These are phyloP conservation scores for Solanum appendiculatum DNA, from an alignment of 257 asterid species.

Conservation along the genomic window DNA sequence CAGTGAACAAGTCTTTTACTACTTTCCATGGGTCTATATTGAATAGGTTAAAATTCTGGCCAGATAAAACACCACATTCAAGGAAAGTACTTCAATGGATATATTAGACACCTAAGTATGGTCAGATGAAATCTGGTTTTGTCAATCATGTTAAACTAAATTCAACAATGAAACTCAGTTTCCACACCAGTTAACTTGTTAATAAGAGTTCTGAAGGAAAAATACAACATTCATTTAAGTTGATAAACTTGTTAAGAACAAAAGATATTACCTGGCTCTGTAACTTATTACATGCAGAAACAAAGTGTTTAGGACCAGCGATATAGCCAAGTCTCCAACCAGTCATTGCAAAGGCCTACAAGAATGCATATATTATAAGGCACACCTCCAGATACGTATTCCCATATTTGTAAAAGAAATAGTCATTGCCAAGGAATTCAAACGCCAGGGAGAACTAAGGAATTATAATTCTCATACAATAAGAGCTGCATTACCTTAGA, in stretches of 20 bases:
- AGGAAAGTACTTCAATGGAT: neutral
- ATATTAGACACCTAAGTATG: neutral
- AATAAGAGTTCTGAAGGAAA: neutral
- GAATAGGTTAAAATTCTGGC: neutral
- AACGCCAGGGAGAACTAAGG: neutral
- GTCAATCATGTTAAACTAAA: neutral
- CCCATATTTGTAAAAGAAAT: neutral
- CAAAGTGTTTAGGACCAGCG: conserved; percentile 94
- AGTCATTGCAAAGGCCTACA: conserved; percentile 91
- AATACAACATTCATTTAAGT: neutral
- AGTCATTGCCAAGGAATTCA: neutral
- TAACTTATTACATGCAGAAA: conserved; percentile 85
- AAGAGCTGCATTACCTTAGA: conserved; percentile 54
- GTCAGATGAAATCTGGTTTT: neutral
- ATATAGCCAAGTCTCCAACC: conserved; percentile 98
- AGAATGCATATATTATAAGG: conserved; percentile 1
- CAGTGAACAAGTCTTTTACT: neutral
- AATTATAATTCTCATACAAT: neutral
- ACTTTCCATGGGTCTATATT: neutral
- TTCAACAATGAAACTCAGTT: neutral
- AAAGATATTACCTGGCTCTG: conserved; percentile 72
- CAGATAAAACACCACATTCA: neutral
- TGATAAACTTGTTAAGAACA: neutral
- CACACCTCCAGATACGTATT: neutral
- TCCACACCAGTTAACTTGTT: neutral